phyloP scores from a whole-genome alignment of 139 green algal genomes.

The Picochlorum sp. region DNA sequence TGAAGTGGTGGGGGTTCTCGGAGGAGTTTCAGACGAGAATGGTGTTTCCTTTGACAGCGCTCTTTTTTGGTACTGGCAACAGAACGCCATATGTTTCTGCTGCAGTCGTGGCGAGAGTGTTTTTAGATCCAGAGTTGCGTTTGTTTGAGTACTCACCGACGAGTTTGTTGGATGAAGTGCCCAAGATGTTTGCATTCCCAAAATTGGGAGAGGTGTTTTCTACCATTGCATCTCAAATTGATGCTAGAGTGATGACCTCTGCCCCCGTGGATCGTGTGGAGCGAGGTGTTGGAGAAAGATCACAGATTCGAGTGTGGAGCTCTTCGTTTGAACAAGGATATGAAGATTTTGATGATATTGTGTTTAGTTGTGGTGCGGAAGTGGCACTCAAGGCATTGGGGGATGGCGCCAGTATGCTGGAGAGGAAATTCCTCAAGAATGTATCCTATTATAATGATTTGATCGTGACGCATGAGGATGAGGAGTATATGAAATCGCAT shows the following conservation, averaged over 20 bases:
- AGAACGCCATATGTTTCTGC: slow-evolving; percentile 50
- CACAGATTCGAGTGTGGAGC: background rate
- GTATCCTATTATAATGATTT: slow-evolving; percentile 60
- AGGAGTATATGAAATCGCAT: slow-evolving; percentile 51
- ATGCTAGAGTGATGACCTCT: background rate
- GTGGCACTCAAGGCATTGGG: slow-evolving; percentile 30
- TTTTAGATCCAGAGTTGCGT: slow-evolving; percentile 53
- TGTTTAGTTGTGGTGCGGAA: slow-evolving; percentile 56
- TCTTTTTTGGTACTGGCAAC: slow-evolving; percentile 72
- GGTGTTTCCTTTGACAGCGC: slow-evolving; percentile 57
- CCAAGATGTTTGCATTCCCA: slow-evolving; percentile 66
- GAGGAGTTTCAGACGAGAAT: slow-evolving; percentile 53
- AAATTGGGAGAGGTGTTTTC: slow-evolving; percentile 23
- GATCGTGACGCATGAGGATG: slow-evolving; percentile 56
- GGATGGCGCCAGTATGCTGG: slow-evolving; percentile 33
- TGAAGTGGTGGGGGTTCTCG: slow-evolving; percentile 41
- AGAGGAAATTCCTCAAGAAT: slow-evolving; percentile 42
- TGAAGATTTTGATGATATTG: slow-evolving; percentile 47
- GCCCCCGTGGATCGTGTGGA: slow-evolving; percentile 8
- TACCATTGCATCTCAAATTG: background rate
- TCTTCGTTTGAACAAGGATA: background rate
- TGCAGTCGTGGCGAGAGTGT: slow-evolving; percentile 57
- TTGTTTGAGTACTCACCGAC: slow-evolving; percentile 39
- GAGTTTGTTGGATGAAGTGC: slow-evolving; percentile 42
- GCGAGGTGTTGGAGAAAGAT: background rate